Evolutionary conservation across 768 basidiomycete genomes (phyloP).

Genomic region (Asterophora lycoperdoides): DNA sequence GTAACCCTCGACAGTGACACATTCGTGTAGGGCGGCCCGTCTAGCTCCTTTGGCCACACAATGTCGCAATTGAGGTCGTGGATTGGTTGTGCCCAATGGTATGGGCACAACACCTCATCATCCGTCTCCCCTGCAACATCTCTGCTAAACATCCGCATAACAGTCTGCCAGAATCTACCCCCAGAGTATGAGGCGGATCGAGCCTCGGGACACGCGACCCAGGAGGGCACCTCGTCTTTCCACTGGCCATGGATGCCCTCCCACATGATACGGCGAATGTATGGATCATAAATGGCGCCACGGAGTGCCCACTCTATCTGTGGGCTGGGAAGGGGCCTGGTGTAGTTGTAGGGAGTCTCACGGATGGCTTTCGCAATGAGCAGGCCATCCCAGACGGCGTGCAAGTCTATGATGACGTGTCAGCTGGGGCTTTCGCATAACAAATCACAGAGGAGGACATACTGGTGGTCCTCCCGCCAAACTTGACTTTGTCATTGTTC

Average conservation of each 20-base stretch:
- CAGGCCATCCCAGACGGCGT: conserved; percentile 82
- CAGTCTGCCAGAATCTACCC: conserved; percentile 26
- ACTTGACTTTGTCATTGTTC: conserved; percentile 72
- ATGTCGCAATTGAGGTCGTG: conserved; percentile 79
- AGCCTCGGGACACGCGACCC: conserved; percentile 54
- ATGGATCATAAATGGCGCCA: conserved; percentile 83
- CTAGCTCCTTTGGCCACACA: conserved; percentile 73
- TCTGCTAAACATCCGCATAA: conserved; percentile 18
- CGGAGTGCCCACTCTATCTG: conserved; percentile 64
- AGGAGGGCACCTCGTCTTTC: conserved; percentile 51
- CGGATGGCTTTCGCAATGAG: conserved; percentile 83
- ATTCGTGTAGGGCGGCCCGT: conserved; percentile 38
- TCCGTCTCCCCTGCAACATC: conserved; percentile 32
- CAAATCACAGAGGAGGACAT: conserved; percentile 20
- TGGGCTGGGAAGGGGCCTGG: conserved; percentile 60
- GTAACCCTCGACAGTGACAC: conserved; percentile 9
- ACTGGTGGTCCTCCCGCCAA: conserved; percentile 72
- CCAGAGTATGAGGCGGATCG: neutral
- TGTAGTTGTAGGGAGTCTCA: conserved; percentile 70
- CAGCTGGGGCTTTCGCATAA: too few species aligned
- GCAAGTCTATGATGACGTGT: conserved; percentile 49
- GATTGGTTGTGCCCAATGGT: conserved; percentile 69
- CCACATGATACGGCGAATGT: conserved; percentile 81
- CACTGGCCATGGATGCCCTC: conserved; percentile 77
- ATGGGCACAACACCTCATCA: conserved; percentile 66